Percentiles rank a stretch among this genome's conserved stretches.
Evolutionary conservation across 768 basidiomycete species (phyloP).

Genomic region (Tephrocybe sp.): DNA sequence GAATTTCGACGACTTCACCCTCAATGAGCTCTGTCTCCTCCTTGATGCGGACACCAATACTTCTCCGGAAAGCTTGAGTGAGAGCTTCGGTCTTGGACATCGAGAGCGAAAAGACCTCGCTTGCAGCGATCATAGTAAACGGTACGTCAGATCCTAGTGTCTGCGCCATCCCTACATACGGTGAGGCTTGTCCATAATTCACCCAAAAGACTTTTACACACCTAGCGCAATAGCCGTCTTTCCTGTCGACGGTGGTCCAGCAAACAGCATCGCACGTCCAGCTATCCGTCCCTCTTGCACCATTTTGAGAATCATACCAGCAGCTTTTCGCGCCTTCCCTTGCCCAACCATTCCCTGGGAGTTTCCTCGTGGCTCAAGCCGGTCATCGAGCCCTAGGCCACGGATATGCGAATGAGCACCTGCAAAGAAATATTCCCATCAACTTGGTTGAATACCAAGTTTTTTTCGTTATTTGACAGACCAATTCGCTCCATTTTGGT

Average conservation of each 20-base stretch:
- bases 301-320: conserved; percentile 97
- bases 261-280: conserved; percentile 94
- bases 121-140: conserved; percentile 96
- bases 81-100: conserved; percentile 99
- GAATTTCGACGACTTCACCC: conserved; percentile 97
- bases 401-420: conserved; percentile 94
- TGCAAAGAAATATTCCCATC: conserved; percentile 27
- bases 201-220: conserved; percentile 31
- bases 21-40: conserved; percentile 98
- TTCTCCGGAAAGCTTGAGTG: conserved; percentile 92
- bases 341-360: conserved; percentile 98
- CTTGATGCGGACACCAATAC: conserved; percentile 96
- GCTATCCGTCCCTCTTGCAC: conserved; percentile 95
- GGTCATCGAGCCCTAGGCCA: conserved; percentile 89
- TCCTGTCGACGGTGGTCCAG: conserved; percentile 94
- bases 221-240: conserved; percentile 99
- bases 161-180: conserved; percentile 83
- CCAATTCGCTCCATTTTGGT: conserved; percentile 95
- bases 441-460: background rate
- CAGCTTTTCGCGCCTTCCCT: conserved; percentile 92
- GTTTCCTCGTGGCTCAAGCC: conserved; percentile 84
- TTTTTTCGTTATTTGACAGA: conserved; percentile 25
- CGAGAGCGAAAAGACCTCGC: conserved; percentile 96
- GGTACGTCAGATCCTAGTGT: conserved; percentile 92
- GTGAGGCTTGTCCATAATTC: background rate